Evolutionary conservation across 345 rosid species (phyloP), one percentile per base, ranked within the genome.

Genomic region (Carallia brachiata): DNA sequence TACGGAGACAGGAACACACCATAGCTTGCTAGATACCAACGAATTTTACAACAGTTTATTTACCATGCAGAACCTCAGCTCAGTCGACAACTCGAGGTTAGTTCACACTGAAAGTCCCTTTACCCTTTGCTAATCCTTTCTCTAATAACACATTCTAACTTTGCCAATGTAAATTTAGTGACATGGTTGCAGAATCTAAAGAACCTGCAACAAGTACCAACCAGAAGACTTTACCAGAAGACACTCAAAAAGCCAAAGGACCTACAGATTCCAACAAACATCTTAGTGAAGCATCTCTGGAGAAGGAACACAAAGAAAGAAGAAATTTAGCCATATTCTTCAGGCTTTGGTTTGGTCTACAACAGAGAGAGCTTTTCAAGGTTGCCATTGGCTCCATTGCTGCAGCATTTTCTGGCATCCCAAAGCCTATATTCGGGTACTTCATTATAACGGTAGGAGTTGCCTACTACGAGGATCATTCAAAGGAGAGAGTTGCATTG

Each of bases 351-450:
- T 86, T 75, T 60, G 88, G 84, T 27, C 59, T 84, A 70, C 67
- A 69, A 52, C 62, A 76, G 52, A 52, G 18, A 48, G 93, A 88
- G 37, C 70, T 88, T 61, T 52, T 78, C 27, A 82, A 75, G 67
- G 47, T 62, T 62, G 73, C 70, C 13, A 55, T 82, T 8, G 88
- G 93, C 30, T 82, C 88, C 32, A 12, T 82, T 9, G 90, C 90
- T 28, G 89, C 90, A 18, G 90, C 81, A 60, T 73, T 88, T 74
- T 85, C 90, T 48, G 93, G 93, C 53, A 82, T 88, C 75, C 83
- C 90, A 17, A 88, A 79, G 82, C 93, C 93, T 10, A 6, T 83
- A 62, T 88, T 88, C 4, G 93, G 90, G 40, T 88, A 19, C 82
- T 84, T 61, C 77, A 86, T 86, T 74, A 82, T 84, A 62, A 84